Base-by-base conservation (phyloP, 768 basidiomycete species). In the Candolleomyces aberdarensis region DNA sequence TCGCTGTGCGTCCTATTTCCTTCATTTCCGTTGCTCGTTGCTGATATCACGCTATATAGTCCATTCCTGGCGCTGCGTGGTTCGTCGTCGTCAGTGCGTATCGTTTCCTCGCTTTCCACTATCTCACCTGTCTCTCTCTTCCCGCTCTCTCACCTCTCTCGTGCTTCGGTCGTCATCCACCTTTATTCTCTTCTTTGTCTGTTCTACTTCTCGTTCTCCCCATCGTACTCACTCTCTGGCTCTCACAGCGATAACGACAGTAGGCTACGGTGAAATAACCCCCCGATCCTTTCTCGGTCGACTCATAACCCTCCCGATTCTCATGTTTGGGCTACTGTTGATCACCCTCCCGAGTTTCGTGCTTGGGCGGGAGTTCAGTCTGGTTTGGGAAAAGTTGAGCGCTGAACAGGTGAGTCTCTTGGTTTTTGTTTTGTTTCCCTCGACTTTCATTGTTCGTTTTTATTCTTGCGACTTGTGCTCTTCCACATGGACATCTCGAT, bases 291-390 rank as follows among this genome's bases (percentile, higher is more conserved):
- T 90, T 71, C 78, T 96, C 17, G 94, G 94, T 0, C 87, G 92
- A 2, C 76, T 96, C 40, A 78, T 96, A 65, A 94, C 94, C 0
- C 76, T 96, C 1, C 94, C 94, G 0, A 82, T 97, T 19, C 85
- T 97, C 53, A 81, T 92, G 13, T 95, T 92, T 66, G 94, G 94
- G 3, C 79, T 96, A 10, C 80, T 97, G 0, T 80, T 96, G 46
- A 94, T 97, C 68, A 95, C 94, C 0, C 80, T 96, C 5, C 94
- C 94, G 7, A 90, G 87, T 67, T 96, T 97, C 68, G 94, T 97
- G 1, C 84, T 97, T 14, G 94, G 94, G 0, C 77, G 94, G 41
- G 94, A 97, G 70, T 97, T 97, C 71, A 92, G 92, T 61, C 76
- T 88, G 13, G 91, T 95, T 1, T 97, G 94, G 90, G 92, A 95